These are phyloP conservation scores for Hibiscus mutabilis DNA, from an alignment of 345 rosid species.

Conservation along the genomic window DNA sequence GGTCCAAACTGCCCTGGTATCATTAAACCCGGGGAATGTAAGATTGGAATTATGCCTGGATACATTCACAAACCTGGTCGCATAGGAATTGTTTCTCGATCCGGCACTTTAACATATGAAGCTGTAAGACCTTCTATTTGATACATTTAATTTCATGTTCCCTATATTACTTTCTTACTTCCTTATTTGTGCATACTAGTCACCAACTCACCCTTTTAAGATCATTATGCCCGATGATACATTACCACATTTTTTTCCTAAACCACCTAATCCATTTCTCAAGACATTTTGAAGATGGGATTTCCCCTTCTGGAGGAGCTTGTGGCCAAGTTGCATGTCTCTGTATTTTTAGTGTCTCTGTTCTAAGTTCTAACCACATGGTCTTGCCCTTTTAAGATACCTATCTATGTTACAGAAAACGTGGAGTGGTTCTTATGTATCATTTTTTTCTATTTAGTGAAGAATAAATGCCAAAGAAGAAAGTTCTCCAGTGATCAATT, in stretches of 20 bases:
- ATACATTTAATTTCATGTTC: neutral
- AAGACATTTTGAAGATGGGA: neutral
- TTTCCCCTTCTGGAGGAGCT: neutral
- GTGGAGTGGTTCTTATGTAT: neutral
- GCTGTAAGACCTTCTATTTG: constrained; percentile 53
- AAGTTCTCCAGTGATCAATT: neutral
- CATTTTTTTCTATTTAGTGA: neutral
- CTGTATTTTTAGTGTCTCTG: neutral
- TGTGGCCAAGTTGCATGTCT: neutral
- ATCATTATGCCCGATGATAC: neutral
- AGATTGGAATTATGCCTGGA: constrained; percentile 91
- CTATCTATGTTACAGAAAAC: neutral
- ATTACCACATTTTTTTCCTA: neutral
- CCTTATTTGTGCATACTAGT: neutral
- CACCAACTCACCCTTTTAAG: neutral
- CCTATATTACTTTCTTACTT: neutral
- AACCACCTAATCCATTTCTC: neutral
- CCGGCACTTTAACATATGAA: constrained; percentile 97
- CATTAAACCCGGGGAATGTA: constrained; percentile 79
- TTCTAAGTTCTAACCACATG: neutral
- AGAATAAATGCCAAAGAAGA: neutral
- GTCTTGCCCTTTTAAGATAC: neutral
- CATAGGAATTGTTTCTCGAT: constrained; percentile 81
- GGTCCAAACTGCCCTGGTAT: constrained; percentile 95
- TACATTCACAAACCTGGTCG: constrained; percentile 98